Conservation (phyloP, 1,284 basidiomycete genomes). For the Tremellales sp. region DNA sequence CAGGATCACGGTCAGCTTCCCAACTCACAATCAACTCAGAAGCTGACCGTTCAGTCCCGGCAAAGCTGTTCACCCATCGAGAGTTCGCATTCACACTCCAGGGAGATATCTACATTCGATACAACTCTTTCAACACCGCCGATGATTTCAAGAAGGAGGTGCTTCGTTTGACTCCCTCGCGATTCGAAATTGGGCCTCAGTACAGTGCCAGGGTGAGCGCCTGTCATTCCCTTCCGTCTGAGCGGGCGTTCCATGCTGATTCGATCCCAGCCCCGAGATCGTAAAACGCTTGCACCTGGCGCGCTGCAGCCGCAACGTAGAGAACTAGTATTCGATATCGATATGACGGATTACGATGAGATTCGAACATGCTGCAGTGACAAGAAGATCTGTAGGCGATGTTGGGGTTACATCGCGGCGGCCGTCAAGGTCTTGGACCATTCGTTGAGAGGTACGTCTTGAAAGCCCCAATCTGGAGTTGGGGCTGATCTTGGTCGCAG, state of each 20-base stretch:
- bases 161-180: conserved; percentile 72
- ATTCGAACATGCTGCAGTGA: conserved; percentile 92
- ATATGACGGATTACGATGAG: conserved; percentile 99
- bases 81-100: conserved; percentile 96
- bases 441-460: conserved; percentile 60
- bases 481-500: conserved; percentile 16
- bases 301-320: conserved; percentile 74
- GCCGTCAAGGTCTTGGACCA: conserved; percentile 85
- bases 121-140: conserved; percentile 79
- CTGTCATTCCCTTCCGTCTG: background rate
- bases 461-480: background rate
- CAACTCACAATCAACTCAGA: no score
- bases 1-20: conserved; percentile 63
- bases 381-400: conserved; percentile 85
- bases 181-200: conserved; percentile 95
- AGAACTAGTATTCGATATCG: conserved; percentile 98
- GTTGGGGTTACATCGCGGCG: conserved; percentile 92
- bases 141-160: conserved; percentile 94
- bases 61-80: conserved; percentile 77
- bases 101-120: conserved; percentile 89
- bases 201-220: conserved; percentile 76
- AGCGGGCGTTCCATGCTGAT: background rate
- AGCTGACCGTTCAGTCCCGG: conserved; percentile 46
- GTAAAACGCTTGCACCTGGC: conserved; percentile 73
- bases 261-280: conserved; percentile 71